Conservation (phyloP, 495 filamentous ascomycete species). For the Aspergillus sclerotiicarbonarius region DNA sequence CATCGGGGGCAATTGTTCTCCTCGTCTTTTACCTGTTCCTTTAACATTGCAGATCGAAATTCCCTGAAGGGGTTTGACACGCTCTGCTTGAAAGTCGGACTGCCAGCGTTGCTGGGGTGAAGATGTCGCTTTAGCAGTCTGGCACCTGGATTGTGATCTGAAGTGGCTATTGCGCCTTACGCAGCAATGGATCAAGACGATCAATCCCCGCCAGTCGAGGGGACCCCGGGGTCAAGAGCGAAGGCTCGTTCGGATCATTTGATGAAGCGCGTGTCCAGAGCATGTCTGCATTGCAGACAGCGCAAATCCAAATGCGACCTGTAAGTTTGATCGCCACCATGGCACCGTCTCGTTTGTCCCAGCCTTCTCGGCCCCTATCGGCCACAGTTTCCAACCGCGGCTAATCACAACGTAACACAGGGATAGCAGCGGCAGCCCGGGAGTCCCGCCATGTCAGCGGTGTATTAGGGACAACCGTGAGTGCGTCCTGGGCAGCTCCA, state of each 20-base stretch:
- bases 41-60: not conserved
- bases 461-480: constrained; percentile 58
- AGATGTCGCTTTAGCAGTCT: constrained; percentile 9
- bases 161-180: not conserved
- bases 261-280: constrained; percentile 59
- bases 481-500: constrained; percentile 60
- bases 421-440: constrained; percentile 45
- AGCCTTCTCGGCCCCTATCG: not conserved
- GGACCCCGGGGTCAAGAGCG: constrained; percentile 14
- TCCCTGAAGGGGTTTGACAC: not conserved
- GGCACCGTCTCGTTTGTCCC: not conserved
- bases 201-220: constrained; percentile 16
- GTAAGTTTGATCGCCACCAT: constrained; percentile 35
- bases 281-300: constrained; percentile 61
- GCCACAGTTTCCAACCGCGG: not conserved
- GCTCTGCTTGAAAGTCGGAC: not conserved
- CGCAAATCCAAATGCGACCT: constrained; percentile 64
- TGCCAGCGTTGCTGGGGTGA: constrained; percentile 2
- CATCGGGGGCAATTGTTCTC: not conserved
- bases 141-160: not conserved
- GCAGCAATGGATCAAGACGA: constrained; percentile 17
- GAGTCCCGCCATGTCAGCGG: constrained; percentile 56
- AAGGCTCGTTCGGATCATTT: constrained; percentile 27
- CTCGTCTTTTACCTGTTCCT: not conserved
- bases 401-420: constrained; percentile 29